phyloP scores from a whole-genome alignment of 2,329 filamentous ascomycete species.

The Lasiodiplodia sp. region DNA sequence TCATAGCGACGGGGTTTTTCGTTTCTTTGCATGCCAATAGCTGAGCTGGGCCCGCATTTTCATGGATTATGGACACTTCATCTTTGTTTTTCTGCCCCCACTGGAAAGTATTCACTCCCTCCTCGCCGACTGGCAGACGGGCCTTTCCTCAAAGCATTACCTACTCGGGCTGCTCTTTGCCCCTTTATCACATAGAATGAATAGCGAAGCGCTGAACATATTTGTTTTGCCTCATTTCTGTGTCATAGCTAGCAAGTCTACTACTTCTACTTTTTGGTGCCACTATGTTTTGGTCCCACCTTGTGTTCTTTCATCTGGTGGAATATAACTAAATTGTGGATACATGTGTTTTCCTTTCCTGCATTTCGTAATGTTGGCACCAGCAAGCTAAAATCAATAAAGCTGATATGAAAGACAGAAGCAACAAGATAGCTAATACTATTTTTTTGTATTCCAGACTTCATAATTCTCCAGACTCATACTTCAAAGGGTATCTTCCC shows the following conservation, averaged over 20 bases:
- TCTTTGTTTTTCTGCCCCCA: neutral
- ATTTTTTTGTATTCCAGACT: neutral
- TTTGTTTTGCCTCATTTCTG: neutral
- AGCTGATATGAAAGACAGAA: too few relatives aligned
- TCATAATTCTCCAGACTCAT: neutral
- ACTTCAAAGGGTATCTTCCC: constrained; percentile 6
- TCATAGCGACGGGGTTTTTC: constrained; percentile 22
- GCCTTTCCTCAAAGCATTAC: neutral
- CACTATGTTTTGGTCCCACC: neutral
- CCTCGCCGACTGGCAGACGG: neutral
- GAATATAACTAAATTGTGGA: constrained; percentile 3
- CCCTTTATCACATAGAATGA: neutral
- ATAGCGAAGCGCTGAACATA: constrained; percentile 5
- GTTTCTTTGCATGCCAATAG: constrained; percentile 10
- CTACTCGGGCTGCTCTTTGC: neutral
- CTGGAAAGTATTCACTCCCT: neutral
- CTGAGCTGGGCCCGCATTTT: constrained; percentile 21
- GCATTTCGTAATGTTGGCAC: neutral
- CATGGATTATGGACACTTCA: neutral
- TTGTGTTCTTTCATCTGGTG: neutral
- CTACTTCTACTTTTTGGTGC: neutral
- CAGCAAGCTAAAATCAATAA: too few relatives aligned
- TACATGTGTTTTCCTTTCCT: neutral
- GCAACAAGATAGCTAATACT: too few relatives aligned
- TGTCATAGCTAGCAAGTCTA: constrained; percentile 12